Evolutionary conservation across 208 protist genomes (phyloP).

Genomic region (Acanthamoeba royreba): DNA sequence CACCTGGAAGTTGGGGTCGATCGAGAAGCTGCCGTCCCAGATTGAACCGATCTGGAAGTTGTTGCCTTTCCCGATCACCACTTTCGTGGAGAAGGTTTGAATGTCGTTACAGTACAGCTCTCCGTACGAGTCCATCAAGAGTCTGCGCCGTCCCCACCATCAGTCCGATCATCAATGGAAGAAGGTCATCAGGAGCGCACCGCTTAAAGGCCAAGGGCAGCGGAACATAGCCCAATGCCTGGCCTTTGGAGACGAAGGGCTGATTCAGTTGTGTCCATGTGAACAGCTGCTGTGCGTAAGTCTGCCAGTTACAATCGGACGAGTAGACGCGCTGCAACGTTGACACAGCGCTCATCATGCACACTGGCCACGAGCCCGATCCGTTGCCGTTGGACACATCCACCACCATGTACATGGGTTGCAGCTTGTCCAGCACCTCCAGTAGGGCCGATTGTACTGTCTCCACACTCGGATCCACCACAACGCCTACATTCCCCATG

Average conservation of each 20-base stretch:
- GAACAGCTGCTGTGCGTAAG: background rate
- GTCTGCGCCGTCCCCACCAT: too few species aligned
- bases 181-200: background rate
- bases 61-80: background rate
- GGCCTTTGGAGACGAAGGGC: too few species aligned
- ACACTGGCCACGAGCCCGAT: background rate
- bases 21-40: background rate
- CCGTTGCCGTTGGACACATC: background rate
- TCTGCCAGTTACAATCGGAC: background rate
- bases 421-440: background rate
- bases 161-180: background rate
- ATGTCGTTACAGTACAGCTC: background rate
- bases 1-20: background rate
- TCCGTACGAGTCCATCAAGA: background rate
- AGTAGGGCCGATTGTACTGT: background rate
- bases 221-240: background rate
- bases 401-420: background rate
- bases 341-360: background rate
- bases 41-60: background rate
- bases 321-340: too few species aligned
- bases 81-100: background rate
- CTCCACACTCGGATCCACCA: background rate
- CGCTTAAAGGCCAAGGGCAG: background rate
- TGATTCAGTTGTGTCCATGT: background rate
- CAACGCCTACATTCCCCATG: background rate